Evolutionary conservation across 345 rosid genomes (phyloP).

Genomic region (Hypericum androsaemum): DNA sequence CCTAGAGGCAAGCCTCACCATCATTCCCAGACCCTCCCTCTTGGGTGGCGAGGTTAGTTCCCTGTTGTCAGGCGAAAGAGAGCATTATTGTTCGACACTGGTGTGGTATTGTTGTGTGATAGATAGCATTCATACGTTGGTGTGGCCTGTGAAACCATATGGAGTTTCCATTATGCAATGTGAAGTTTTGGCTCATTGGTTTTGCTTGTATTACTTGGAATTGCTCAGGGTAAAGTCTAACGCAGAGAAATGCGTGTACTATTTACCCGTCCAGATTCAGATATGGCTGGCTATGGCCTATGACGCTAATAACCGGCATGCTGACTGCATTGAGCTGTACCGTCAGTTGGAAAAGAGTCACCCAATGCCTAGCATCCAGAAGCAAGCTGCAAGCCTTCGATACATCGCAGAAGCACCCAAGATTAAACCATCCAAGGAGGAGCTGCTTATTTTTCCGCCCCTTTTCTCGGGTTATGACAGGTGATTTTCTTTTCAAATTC

Average conservation of each 20-base stretch:
- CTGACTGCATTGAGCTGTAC: slow-evolving; percentile 83
- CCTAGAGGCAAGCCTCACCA: slow-evolving; percentile 87
- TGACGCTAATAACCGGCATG: slow-evolving; percentile 82
- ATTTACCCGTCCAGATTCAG: slow-evolving; percentile 50
- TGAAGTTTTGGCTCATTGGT: too few species aligned
- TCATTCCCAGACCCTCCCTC: slow-evolving; percentile 67
- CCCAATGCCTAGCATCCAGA: slow-evolving; percentile 68
- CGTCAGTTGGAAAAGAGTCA: slow-evolving; percentile 73
- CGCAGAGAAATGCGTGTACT: too few species aligned
- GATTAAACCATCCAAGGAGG: slow-evolving; percentile 82
- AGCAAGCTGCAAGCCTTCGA: slow-evolving; percentile 88
- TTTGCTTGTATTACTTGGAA: too few species aligned
- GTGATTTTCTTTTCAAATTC: slow-evolving; percentile 19
- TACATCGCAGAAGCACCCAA: slow-evolving; percentile 93
- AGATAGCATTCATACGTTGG: too few species aligned
- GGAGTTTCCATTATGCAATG: too few species aligned
- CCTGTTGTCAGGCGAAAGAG: not conserved
- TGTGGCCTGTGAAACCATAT: too few species aligned
- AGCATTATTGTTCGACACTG: not conserved
- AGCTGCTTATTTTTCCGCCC: slow-evolving; percentile 78
- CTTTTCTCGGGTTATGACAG: slow-evolving; percentile 78
- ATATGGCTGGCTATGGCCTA: slow-evolving; percentile 99
- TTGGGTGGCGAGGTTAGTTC: slow-evolving; percentile 96
- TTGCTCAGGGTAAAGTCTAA: too few species aligned
- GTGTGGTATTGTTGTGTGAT: not conserved